Evolutionary conservation across 2,329 filamentous ascomycete genomes (phyloP), one percentile per base, ranked within the genome.

Genomic region (Xylariomycetidae sp.): DNA sequence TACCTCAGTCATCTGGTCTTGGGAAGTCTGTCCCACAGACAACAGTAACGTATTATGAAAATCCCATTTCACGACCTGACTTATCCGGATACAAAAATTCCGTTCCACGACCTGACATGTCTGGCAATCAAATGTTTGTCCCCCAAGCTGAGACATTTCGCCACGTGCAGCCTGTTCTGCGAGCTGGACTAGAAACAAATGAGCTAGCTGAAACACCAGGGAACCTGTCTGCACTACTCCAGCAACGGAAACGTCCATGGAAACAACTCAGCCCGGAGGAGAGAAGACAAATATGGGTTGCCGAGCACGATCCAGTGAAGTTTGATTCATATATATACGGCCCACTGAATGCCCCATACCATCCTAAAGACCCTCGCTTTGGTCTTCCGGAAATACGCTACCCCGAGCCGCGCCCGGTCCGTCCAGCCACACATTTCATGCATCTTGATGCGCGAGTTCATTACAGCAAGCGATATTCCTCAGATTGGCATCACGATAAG

Each of bases 371-470:
- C 10, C 16, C 33, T 3, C 36, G 44, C 16, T 55, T 49, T 30
- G 44, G 33, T 9, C 15, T 41, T 4, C 35, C 42, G n/a, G 6
- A 31, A 40, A 12, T 37, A 45, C 26, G 16, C 17, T 5, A 37
- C 43, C 11, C 42, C 45, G 2, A 25, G 31, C 13, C 34, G 46
- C 17, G 44, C 43, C 9, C n/a, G n/a, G 43, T 37, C n/a, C 48
- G 38, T 2, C 40, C 40, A 17, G 51, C 57, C 17, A 59, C 58
- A 16, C 41, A 62, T 5, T 77, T 64, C 42, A 54, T 62, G 1
- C 56, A 64, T 30, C 58, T 75, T 3, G 69, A 80, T 48, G 75
- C 74, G 0, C 64, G 65, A 2, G 60, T 69, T 2, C 68, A 74
- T 32, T 69, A 64, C 54, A 61, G 61, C 1, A 61, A 66, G 27